Base-by-base conservation (phyloP, 176 grass and related monocot species). In the Ensete glaucum region DNA sequence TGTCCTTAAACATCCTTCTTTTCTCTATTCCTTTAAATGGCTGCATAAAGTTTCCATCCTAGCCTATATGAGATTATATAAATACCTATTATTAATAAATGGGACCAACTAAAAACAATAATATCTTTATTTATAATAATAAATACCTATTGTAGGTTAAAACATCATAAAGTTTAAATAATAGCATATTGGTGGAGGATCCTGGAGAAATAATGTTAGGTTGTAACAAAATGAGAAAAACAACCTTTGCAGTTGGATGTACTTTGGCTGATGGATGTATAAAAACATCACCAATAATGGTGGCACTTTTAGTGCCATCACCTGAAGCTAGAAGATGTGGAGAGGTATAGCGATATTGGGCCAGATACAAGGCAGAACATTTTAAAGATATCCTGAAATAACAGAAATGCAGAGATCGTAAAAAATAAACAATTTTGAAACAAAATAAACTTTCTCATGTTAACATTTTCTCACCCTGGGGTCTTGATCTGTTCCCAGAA, bases 401-500 rank as follows among this genome's bases (percentile, higher is more conserved):
- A 29, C 48, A 85, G 15, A 77, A 55, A 81, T 71, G 77, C 55
- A 69, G 9, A 24, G 71, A 17, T 50, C 7, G 29, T 80, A 57
- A 82, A 25, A 58, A 67, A 48, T 54, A 57, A 77, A 83, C 52
- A 76, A 43, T 52, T 43, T 43, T 43, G 34, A 43, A 43, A 43
- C 34, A 43, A 43, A 19, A 70, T 20, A n/a, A 50, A 21, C 13
- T 14, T 54, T 50, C 9, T 53, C 29, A 50, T 23, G 15, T 23
- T 57, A 54, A 81, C 69, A 20, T 11, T 73, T 73, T 69, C 84
- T 77, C 79, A 99, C 96, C 86, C 96, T 84, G 96, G 96, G 25
- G 96, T 95, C 82, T 99, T 99, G 62, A 99, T 99, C 66, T 99
- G 96, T 87, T 95, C 96, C 96, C 96, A 99, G 67, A 99, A 99